Evolutionary conservation across 352 stramenopile species (phyloP).

Genomic region (Phytophthora aleatoria): DNA sequence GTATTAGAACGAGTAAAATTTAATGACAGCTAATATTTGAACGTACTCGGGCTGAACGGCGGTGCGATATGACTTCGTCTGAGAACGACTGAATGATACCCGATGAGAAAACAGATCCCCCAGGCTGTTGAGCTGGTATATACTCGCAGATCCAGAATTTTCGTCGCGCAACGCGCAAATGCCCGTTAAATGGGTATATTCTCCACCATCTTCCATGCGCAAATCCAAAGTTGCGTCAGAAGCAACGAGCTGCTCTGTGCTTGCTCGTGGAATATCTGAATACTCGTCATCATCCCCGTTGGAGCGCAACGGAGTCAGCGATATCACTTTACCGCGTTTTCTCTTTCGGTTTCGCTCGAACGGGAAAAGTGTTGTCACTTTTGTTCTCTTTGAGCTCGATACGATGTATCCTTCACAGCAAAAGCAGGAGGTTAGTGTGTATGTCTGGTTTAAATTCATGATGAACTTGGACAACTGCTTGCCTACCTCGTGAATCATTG

Average conservation of each 20-base stretch:
- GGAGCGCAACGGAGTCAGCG: slow-evolving; percentile 46
- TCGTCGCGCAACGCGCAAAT: slow-evolving; percentile 46
- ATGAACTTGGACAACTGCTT: neutral
- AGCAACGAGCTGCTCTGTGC: slow-evolving; percentile 55
- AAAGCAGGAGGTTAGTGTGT: slow-evolving; percentile 1
- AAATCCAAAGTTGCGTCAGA: slow-evolving; percentile 66
- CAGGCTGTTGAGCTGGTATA: slow-evolving; percentile 74
- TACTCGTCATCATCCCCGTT: slow-evolving; percentile 39
- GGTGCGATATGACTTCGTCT: slow-evolving; percentile 43
- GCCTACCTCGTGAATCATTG: slow-evolving; percentile 39
- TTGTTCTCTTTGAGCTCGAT: slow-evolving; percentile 40
- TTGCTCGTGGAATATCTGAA: slow-evolving; percentile 17
- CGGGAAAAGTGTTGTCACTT: slow-evolving; percentile 52
- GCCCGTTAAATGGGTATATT: slow-evolving; percentile 61
- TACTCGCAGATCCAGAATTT: slow-evolving; percentile 26
- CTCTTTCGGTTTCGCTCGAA: slow-evolving; percentile 47
- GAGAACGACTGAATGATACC: slow-evolving; percentile 42
- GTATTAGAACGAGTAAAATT: too few relatives aligned
- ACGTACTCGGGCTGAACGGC: slow-evolving; percentile 69
- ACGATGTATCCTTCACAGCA: slow-evolving; percentile 44
- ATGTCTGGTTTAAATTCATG: neutral
- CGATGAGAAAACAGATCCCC: slow-evolving; percentile 70
- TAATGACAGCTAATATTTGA: neutral
- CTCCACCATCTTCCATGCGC: slow-evolving; percentile 58
- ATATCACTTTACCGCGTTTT: slow-evolving; percentile 30